These are phyloP conservation scores for Paecilomyces dactylethromorphus DNA, from an alignment of 2,329 filamentous ascomycete species.

Conservation along the genomic window DNA sequence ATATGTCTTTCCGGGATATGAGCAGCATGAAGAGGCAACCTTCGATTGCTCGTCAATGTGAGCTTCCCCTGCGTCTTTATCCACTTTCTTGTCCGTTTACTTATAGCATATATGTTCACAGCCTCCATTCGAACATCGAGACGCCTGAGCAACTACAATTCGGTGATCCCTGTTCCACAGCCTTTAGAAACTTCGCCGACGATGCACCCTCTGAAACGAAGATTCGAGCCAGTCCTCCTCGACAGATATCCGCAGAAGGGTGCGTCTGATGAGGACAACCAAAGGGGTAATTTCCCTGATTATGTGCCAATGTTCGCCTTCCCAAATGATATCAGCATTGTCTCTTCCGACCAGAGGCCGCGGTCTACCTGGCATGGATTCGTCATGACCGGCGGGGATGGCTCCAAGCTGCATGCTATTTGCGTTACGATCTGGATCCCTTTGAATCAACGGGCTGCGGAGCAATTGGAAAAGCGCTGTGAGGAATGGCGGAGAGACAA, in stretches of 20 bases:
- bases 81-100: not conserved
- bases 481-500: constrained; percentile 84
- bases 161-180: constrained; percentile 89
- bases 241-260: constrained; percentile 86
- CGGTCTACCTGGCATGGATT: constrained; percentile 99
- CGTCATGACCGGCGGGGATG: constrained; percentile 92
- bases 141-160: constrained; percentile 94
- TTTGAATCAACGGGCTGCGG: constrained; percentile 71
- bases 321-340: constrained; percentile 94
- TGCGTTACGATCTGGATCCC: constrained; percentile 91
- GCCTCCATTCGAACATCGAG: constrained; percentile 73
- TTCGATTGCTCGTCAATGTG: constrained; percentile 66
- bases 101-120: constrained; percentile 27
- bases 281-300: constrained; percentile 83
- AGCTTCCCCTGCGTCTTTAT: not conserved
- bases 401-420: constrained; percentile 85
- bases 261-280: constrained; percentile 70
- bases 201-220: constrained; percentile 90
- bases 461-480: constrained; percentile 65
- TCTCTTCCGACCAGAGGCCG: constrained; percentile 88
- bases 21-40: constrained; percentile 87
- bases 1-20: constrained; percentile 91
- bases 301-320: constrained; percentile 99
- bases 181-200: constrained; percentile 82
- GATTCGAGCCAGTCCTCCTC: constrained; percentile 92